Base-by-base conservation (phyloP, 352 stramenopile species). In the Hyaloperonospora arabidopsidis region DNA sequence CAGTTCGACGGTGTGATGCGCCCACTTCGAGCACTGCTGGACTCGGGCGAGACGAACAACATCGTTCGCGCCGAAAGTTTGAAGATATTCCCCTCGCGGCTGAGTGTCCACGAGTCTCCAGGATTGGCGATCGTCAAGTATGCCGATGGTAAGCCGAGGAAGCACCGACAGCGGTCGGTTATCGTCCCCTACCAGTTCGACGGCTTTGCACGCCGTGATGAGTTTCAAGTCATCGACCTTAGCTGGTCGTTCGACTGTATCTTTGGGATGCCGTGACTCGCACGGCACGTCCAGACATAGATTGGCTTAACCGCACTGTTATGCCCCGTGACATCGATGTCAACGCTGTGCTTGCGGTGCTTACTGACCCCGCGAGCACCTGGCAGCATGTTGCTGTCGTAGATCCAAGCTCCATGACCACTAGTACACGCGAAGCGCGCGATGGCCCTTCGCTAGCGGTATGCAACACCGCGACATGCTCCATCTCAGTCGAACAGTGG, bases 141-240 rank as follows among this genome's bases (percentile, higher is more conserved):
- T 22, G 49, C 53, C 12, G 57, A 70, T 19, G 57, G 49, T 0
- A 57, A 65, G 29, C 52, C 56, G 14, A 48, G 55, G 2, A 43
- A 10, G 25, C 36, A 43, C 1, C 47, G 36, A 2, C 43, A 55
- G 29, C 59, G 57, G 15, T 57, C 51, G 0, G 48, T 46, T 5
- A 47, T 28, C 19, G 50, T 68, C 13, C 13, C 28, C 10, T 69
- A 63, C 36, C 22, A 41, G 25, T 49, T 71, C 28, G 63, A 68
- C 18, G 59, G 54, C 0, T 67, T 70, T 14, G 4, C 2, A 5
- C 8, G 34, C 7, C 51, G 18, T 2, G 55, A 67, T 13, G 53
- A 66, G 0, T 73, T 78, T 34, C 29, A 63, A 12, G 54, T 78
- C 5, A 63, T 74, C n/a, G 54, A 78, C 2, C 22, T 70, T 23